phyloP scores from a whole-genome alignment of 2,329 filamentous ascomycete species.

The Stemphylium lycopersici region DNA sequence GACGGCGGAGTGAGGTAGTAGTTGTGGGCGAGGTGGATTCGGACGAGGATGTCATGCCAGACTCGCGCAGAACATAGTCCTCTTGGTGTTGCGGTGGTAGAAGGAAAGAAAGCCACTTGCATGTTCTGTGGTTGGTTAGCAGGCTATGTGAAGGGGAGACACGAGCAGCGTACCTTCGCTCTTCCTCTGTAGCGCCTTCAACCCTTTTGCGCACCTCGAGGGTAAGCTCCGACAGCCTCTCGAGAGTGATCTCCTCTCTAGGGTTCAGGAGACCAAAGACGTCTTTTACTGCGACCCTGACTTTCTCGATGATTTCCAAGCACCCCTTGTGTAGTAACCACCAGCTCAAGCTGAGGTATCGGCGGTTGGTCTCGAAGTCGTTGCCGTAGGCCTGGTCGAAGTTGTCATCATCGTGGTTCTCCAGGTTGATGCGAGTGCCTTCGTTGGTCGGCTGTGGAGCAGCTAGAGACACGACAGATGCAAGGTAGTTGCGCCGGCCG shows the following conservation, averaged over 20 bases:
- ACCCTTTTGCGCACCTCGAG: conserved; percentile 83
- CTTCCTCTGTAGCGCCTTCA: conserved; percentile 73
- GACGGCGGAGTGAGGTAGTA: conserved; percentile 70
- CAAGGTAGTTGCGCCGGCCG: conserved; percentile 92
- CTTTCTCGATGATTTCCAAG: conserved; percentile 78
- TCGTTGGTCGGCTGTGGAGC: conserved; percentile 68
- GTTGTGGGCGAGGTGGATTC: conserved; percentile 47
- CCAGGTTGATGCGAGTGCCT: conserved; percentile 79
- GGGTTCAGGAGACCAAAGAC: conserved; percentile 90
- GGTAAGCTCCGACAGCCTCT: conserved; percentile 78
- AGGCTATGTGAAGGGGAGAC: not conserved
- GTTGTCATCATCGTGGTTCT: conserved; percentile 92
- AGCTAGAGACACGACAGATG: conserved; percentile 89
- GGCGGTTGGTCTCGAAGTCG: conserved; percentile 94
- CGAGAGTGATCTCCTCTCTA: conserved; percentile 83
- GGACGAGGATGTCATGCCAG: conserved; percentile 68
- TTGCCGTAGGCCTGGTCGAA: conserved; percentile 82
- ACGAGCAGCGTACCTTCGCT: conserved; percentile 57
- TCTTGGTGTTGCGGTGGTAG: conserved; percentile 82
- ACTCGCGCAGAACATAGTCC: conserved; percentile 81
- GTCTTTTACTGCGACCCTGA: conserved; percentile 84
- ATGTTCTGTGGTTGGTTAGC: conserved; percentile 49
- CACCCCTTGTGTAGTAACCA: conserved; percentile 94
- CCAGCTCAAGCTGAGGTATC: conserved; percentile 97
- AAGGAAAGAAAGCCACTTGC: conserved; percentile 82